Conservation (phyloP, 2,329 filamentous ascomycete genomes). For the Nothophaeocryptopus gaeumannii region DNA sequence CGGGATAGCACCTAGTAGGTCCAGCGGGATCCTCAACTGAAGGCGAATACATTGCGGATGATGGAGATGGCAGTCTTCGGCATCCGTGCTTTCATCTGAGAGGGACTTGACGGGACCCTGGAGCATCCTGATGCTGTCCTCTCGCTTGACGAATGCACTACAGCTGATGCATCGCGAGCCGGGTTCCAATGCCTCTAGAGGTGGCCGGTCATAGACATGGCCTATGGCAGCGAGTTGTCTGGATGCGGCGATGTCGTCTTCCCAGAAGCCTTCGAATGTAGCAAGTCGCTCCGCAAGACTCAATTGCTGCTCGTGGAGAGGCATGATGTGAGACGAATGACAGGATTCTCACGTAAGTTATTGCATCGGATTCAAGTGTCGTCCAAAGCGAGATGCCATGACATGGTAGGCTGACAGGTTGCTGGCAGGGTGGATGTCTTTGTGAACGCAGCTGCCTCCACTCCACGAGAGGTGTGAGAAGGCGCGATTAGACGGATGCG, state of each 20-base stretch:
- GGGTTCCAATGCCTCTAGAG: slow-evolving; percentile 31
- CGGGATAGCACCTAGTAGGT: slow-evolving; percentile 12
- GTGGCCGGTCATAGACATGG: slow-evolving; percentile 33
- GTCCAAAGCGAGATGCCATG: background rate
- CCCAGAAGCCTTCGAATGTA: slow-evolving; percentile 28
- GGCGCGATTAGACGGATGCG: too few species aligned
- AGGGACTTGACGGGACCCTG: slow-evolving; percentile 15
- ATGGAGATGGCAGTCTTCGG: slow-evolving; percentile 22
- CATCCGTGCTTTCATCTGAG: background rate
- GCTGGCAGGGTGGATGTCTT: background rate
- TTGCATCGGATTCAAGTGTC: too few species aligned
- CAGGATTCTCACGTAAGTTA: background rate
- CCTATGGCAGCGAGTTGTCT: slow-evolving; percentile 32
- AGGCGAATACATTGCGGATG: slow-evolving; percentile 24
- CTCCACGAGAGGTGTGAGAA: too few species aligned
- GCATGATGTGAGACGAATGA: slow-evolving; percentile 1
- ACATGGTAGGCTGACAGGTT: background rate
- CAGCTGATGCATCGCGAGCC: slow-evolving; percentile 32
- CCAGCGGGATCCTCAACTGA: slow-evolving; percentile 29
- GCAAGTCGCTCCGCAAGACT: slow-evolving; percentile 13
- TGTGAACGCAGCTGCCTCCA: too few species aligned
- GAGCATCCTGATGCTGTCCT: slow-evolving; percentile 25
- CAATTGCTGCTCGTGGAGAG: slow-evolving; percentile 2
- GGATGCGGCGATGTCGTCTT: slow-evolving; percentile 25
- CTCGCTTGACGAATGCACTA: slow-evolving; percentile 27